Evolutionary conservation across 2,329 filamentous ascomycete genomes (phyloP), one percentile per base, ranked within the genome.

Genomic region (Neophaeococcomyces aloes): DNA sequence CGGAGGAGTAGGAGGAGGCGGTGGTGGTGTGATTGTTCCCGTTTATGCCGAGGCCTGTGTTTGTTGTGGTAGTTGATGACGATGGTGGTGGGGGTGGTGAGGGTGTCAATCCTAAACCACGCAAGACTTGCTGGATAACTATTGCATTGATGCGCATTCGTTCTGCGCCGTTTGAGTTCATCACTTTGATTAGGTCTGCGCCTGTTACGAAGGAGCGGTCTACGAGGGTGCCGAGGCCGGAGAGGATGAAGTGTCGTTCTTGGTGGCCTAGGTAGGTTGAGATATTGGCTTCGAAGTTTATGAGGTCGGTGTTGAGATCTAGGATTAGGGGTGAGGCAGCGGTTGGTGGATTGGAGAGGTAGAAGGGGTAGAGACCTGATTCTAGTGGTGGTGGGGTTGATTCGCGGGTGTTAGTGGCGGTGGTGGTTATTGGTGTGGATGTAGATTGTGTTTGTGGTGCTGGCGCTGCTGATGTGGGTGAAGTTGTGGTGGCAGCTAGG

Each of bases 71-170:
- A 38, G 29, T 34, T 37, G n/a, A n/a, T n/a, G n/a, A n/a, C n/a
- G n/a, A n/a, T n/a, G n/a, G n/a, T n/a, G n/a, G n/a, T n/a, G n/a
- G n/a, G n/a, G n/a, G n/a, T n/a, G n/a, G n/a, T n/a, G n/a, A n/a
- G n/a, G n/a, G n/a, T n/a, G n/a, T n/a, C n/a, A 68, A 30, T 4
- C 32, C 40, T 42, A 98, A 81, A 53, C 94, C 94, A 68, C 94
- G 94, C 44, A 98, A 76, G 57, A 94, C 95, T 61, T 98, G 91
- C 65, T 96, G 89, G 40, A 98, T 70, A 31, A 98, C 91, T 18
- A 95, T 74, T 38, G 95, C 86, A 61, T 98, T 94, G 57, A 96
- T 77, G 61, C 87, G 82, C 77, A 98, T 87, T 29, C 87, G 77
- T n/a, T 80, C 78, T 47, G 81, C 85, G 32, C 91, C 91, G 55